Evolutionary conservation across 2,329 filamentous ascomycete genomes (phyloP), one percentile per base, ranked within the genome.

Genomic region (Hymenoscyphus albidus): DNA sequence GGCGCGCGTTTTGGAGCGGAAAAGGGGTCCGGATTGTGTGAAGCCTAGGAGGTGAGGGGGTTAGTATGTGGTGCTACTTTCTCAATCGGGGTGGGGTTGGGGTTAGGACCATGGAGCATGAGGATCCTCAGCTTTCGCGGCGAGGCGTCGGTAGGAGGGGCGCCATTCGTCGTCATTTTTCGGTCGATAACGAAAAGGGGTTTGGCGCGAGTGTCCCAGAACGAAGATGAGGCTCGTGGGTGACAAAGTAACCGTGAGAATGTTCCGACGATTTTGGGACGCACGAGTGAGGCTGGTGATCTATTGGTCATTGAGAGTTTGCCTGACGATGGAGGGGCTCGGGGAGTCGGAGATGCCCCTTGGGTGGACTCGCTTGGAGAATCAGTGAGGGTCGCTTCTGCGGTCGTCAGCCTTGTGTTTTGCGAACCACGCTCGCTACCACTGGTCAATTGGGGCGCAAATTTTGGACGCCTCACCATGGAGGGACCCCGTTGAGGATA

Each of bases 1-100:
- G 12, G 92, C 92, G 76, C 92, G 91, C 57, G 92, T 96, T 80
- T 97, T 97, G 76, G 89, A 85, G 75, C 87, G 89, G 84, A 97
- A 97, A 68, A 93, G 81, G 3, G 88, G 78, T 3, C 93, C 93
- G 35, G 91, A 96, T 81, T 98, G 94, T 7, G 94, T 97, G 84
- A 88, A 97, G 77, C 94, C 90, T 88, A 64, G 12, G 44, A 56
- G 48, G 9, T 35, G 61, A 51, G 22, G 44, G 44, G 22, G 44
- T 44, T 6, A 44, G 16, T 16, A n/a, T n/a, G 42, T 18, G 5
- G n/a, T 44, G 42, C n/a, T 9, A n/a, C 44, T 22, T 51, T 51
- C 44, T 51, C 9, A 4, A 51, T 27, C 16, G 42, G 58, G 38
- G 32, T 18, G 58, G 32, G 63, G 31, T 39, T 59, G 48, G 56